Percentiles rank a stretch among this genome's conserved stretches.
Conservation (phyloP, 148 eudicot species). For the Rhododendron williamsianum region DNA sequence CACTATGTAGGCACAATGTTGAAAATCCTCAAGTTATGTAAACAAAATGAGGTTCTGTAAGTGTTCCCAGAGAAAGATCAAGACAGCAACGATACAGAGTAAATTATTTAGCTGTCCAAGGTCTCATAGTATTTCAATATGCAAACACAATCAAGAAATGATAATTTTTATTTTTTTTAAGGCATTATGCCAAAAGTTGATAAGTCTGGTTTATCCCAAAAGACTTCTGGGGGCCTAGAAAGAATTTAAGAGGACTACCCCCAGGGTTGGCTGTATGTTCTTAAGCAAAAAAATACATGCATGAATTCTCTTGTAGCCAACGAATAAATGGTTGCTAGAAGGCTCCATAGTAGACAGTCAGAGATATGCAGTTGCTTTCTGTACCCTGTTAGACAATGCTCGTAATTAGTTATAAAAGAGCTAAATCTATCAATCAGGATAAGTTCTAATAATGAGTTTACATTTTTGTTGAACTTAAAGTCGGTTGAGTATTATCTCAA, state of each 20-base stretch:
- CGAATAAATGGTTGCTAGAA: background rate
- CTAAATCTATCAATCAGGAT: background rate
- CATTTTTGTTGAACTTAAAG: background rate
- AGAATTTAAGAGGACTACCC: background rate
- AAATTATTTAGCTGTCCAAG: background rate
- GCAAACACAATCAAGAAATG: background rate
- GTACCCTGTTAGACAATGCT: background rate
- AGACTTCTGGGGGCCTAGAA: background rate
- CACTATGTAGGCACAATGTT: background rate
- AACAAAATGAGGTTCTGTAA: background rate
- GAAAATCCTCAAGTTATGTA: background rate
- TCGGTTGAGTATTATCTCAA: background rate
- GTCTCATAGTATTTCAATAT: background rate
- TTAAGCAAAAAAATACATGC: background rate
- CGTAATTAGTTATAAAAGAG: background rate
- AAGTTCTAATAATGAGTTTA: background rate
- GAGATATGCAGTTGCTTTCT: background rate
- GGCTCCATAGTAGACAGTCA: background rate
- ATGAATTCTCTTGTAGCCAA: background rate
- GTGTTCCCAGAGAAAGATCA: background rate
- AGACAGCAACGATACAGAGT: background rate
- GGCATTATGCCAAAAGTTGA: background rate
- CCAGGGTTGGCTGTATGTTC: background rate
- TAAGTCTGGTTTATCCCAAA: background rate
- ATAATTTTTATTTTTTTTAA: background rate